A percentile compares a stretch with the other conserved stretches of the same genome.
Evolutionary conservation across 2,329 filamentous ascomycete genomes (phyloP).

Genomic region (Paecilomyces sp.): DNA sequence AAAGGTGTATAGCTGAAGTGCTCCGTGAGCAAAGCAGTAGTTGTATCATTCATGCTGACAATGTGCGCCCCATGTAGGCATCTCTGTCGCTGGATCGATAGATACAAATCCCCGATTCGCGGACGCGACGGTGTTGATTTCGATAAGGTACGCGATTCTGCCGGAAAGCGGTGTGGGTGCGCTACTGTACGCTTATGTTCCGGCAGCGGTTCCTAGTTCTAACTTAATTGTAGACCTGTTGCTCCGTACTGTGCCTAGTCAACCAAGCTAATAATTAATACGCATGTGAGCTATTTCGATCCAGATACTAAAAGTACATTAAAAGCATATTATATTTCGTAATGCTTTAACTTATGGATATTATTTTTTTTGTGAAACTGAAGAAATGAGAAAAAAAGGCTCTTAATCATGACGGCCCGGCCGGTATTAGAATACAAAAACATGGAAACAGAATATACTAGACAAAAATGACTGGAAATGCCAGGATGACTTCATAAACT

Average conservation of each 20-base stretch:
- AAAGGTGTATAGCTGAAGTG: slow-evolving; percentile 92
- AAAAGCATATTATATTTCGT: not conserved
- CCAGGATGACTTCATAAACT: not conserved
- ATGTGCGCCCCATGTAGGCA: not conserved
- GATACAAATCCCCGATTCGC: not conserved
- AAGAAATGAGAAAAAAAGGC: not conserved
- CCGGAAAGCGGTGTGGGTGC: not conserved
- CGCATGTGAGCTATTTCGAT: not conserved
- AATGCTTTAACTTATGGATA: not conserved
- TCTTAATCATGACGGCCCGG: not conserved
- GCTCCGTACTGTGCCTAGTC: too few relatives aligned
- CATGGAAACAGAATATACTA: not conserved
- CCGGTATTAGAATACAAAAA: not conserved
- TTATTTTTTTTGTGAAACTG: not conserved
- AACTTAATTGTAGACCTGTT: not conserved
- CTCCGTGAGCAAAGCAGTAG: slow-evolving; percentile 71
- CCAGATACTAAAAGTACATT: not conserved
- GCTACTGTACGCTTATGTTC: not conserved
- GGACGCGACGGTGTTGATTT: not conserved
- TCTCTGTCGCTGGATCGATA: not conserved
- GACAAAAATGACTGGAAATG: not conserved
- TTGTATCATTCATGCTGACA: slow-evolving; percentile 36
- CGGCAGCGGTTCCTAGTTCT: not conserved
- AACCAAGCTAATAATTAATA: not conserved
- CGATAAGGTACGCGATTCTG: not conserved